Evolutionary conservation across 1,284 basidiomycete species (phyloP).

Genomic region (Spongispora temasekensis): DNA sequence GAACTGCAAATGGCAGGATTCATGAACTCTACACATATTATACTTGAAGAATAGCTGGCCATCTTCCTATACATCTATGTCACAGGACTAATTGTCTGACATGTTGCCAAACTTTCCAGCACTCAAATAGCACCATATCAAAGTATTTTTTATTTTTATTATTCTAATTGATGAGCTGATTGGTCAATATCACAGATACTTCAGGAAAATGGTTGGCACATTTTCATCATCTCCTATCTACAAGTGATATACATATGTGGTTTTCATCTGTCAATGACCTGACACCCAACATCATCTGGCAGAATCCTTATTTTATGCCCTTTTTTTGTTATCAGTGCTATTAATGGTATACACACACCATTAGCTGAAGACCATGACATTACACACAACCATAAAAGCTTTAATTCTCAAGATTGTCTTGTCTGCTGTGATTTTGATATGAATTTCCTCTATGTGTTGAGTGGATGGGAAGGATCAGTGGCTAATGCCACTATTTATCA

Average conservation of each 20-base stretch:
- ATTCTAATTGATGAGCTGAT: not conserved
- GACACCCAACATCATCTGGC: not conserved
- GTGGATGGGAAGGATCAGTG: not conserved
- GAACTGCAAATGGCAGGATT: not conserved
- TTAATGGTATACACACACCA: not conserved
- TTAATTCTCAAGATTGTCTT: not conserved
- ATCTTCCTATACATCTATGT: not conserved
- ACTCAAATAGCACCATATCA: not conserved
- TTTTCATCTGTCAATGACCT: not conserved
- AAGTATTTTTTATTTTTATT: not conserved
- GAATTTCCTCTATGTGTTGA: not conserved
- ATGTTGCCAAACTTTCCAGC: not conserved
- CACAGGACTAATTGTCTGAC: not conserved
- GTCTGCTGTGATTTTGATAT: not conserved
- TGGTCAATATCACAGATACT: not conserved
- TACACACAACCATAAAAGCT: not conserved
- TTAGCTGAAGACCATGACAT: not conserved
- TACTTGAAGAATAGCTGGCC: not conserved
- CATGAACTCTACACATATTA: not conserved
- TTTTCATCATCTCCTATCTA: not conserved
- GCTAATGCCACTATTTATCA: not conserved
- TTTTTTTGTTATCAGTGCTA: not conserved
- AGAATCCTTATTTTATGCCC: not conserved
- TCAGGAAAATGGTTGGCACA: not conserved
- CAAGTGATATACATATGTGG: not conserved